Evolutionary conservation across 106 monocot genomes (phyloP).

Genomic region (Dioscorea dumetorum): DNA sequence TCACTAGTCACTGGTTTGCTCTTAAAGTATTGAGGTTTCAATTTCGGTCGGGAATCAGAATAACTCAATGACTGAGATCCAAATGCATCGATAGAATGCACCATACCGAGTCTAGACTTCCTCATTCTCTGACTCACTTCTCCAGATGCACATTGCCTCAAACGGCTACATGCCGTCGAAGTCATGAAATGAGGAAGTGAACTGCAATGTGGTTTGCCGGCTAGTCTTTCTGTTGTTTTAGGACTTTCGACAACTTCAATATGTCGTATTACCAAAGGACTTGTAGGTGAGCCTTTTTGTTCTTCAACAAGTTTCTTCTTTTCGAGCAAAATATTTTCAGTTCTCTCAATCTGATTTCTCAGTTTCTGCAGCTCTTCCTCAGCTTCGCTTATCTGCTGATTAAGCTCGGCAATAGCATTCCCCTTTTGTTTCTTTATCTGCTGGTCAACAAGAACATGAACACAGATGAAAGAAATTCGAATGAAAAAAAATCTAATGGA

Average conservation of each 20-base stretch:
- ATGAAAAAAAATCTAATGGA: not conserved
- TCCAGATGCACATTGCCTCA: slow-evolving; percentile 25
- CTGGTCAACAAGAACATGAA: slow-evolving; percentile 16
- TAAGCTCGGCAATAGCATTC: slow-evolving; percentile 27
- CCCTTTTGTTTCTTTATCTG: slow-evolving; percentile 50
- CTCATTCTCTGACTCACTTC: slow-evolving; percentile 23
- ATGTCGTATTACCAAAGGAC: slow-evolving; percentile 36
- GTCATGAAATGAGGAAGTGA: slow-evolving; percentile 68
- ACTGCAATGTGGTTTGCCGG: not conserved
- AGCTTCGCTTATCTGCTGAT: slow-evolving; percentile 31
- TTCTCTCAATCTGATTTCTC: slow-evolving; percentile 30
- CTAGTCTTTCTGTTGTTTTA: slow-evolving; percentile 14
- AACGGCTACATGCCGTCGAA: slow-evolving; percentile 60
- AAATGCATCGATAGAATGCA: slow-evolving; percentile 18
- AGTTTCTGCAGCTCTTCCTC: slow-evolving; percentile 45
- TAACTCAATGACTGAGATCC: slow-evolving; percentile 40
- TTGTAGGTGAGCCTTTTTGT: slow-evolving; percentile 63
- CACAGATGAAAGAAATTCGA: not conserved
- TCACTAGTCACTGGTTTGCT: slow-evolving; percentile 14
- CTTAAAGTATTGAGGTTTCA: slow-evolving; percentile 8
- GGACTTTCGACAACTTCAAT: slow-evolving; percentile 22
- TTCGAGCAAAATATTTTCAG: slow-evolving; percentile 25
- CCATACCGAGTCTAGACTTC: slow-evolving; percentile 17
- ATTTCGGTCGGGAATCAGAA: slow-evolving; percentile 17
- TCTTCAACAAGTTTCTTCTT: slow-evolving; percentile 23